A percentile compares a stretch with the other conserved stretches of the same genome.
Conservation (phyloP, 2,329 filamentous ascomycete genomes). For the Neurospora sp. region DNA sequence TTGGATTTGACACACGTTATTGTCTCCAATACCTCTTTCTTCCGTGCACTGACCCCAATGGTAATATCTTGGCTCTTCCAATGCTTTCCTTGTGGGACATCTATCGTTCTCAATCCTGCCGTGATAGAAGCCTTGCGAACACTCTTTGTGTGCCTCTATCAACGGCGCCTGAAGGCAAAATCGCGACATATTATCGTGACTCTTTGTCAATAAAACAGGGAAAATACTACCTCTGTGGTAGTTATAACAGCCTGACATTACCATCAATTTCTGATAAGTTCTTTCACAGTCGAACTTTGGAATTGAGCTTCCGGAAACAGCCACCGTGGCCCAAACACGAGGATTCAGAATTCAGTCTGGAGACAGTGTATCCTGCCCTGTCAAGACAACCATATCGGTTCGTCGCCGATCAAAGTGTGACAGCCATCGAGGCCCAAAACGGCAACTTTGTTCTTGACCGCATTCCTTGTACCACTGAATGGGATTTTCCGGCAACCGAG, state of each 20-base stretch:
- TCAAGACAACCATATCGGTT: background rate
- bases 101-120: background rate
- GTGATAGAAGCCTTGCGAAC: background rate
- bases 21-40: background rate
- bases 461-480: too few species aligned
- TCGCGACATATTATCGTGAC: too few species aligned
- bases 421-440: too few species aligned
- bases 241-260: background rate
- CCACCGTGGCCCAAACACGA: background rate
- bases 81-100: background rate
- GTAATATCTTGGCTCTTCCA: background rate
- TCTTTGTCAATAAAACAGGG: too few species aligned
- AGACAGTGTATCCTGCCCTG: background rate
- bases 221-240: background rate
- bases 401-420: background rate
- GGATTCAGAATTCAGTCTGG: background rate
- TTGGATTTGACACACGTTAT: background rate
- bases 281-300: background rate
- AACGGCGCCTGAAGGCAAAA: background rate
- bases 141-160: background rate
- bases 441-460: too few species aligned
- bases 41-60: background rate
- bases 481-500: too few species aligned
- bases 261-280: background rate
- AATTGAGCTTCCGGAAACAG: background rate